Evolutionary conservation across 208 protist species (phyloP).

Genomic region (Leishmania braziliensis): DNA sequence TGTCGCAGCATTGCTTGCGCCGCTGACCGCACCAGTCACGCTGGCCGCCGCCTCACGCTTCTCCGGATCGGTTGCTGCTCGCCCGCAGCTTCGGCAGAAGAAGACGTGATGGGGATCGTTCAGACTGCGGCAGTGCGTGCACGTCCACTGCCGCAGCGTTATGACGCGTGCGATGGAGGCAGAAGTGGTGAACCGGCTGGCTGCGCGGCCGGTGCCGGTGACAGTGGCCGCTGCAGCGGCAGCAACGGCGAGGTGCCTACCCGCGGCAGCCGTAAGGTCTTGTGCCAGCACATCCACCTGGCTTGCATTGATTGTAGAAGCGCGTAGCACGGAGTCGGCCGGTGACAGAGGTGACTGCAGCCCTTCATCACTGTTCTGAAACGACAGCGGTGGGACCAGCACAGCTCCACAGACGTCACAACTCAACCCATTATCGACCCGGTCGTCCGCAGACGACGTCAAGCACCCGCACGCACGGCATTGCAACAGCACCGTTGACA

Average conservation of each 20-base stretch:
- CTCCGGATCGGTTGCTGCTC: slow-evolving; percentile 6
- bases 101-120: slow-evolving; percentile 68
- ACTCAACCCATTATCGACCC: slow-evolving; percentile 7
- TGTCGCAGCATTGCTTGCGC: slow-evolving; percentile 25
- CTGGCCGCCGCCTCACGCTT: neutral
- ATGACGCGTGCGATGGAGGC: slow-evolving; percentile 27
- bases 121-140: slow-evolving; percentile 45
- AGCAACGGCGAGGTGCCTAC: neutral
- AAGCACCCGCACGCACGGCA: slow-evolving; percentile 58
- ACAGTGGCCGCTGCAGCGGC: slow-evolving; percentile 7
- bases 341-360: neutral
- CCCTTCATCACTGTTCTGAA: neutral
- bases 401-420: slow-evolving; percentile 28
- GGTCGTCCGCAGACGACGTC: slow-evolving; percentile 34
- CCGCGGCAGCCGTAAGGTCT: neutral
- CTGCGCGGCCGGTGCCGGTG: slow-evolving; percentile 23
- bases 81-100: slow-evolving; percentile 50
- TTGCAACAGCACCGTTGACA: slow-evolving; percentile 49
- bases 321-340: neutral
- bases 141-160: slow-evolving; percentile 71
- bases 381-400: slow-evolving; percentile 6
- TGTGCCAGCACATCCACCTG: neutral
- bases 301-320: neutral
- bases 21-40: neutral
- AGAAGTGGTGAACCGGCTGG: slow-evolving; percentile 14